A percentile compares a stretch with the other conserved stretches of the same genome.
Evolutionary conservation across 208 protist species (phyloP).

Genomic region (Naegleria fowleri): DNA sequence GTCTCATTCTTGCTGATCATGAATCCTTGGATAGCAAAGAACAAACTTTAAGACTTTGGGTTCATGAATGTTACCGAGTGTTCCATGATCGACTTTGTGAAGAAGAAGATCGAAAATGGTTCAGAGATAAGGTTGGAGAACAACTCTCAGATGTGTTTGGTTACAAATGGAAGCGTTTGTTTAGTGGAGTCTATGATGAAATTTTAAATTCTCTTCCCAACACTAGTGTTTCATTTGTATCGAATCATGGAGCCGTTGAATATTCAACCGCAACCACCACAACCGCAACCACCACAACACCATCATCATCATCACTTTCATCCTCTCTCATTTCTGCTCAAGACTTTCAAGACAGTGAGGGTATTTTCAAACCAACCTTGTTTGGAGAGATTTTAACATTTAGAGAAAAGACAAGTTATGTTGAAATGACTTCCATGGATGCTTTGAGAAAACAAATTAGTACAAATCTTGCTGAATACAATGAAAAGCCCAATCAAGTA

Average conservation of each 20-base stretch:
- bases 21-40: constrained; percentile 83
- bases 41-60: constrained; percentile 88
- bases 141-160: constrained; percentile 82
- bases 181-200: constrained; percentile 39
- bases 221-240: background rate
- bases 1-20: constrained; percentile 80
- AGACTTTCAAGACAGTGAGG: background rate
- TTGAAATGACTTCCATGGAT: constrained; percentile 79
- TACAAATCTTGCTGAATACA: constrained; percentile 84
- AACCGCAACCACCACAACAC: no score
- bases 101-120: constrained; percentile 80
- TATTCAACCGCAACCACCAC: no score
- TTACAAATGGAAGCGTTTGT: constrained; percentile 81
- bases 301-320: no score
- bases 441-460: constrained; percentile 78
- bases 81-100: constrained; percentile 93
- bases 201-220: background rate
- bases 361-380: background rate
- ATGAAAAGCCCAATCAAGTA: constrained; percentile 73
- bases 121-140: constrained; percentile 77
- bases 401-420: constrained; percentile 74
- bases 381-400: background rate
- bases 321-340: no score
- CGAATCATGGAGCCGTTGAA: no score
- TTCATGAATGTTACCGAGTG: constrained; percentile 93